Evolutionary conservation across 2,329 filamentous ascomycete species (phyloP), one percentile per base, ranked within the genome.

Genomic region (Dactylella cylindrospora): DNA sequence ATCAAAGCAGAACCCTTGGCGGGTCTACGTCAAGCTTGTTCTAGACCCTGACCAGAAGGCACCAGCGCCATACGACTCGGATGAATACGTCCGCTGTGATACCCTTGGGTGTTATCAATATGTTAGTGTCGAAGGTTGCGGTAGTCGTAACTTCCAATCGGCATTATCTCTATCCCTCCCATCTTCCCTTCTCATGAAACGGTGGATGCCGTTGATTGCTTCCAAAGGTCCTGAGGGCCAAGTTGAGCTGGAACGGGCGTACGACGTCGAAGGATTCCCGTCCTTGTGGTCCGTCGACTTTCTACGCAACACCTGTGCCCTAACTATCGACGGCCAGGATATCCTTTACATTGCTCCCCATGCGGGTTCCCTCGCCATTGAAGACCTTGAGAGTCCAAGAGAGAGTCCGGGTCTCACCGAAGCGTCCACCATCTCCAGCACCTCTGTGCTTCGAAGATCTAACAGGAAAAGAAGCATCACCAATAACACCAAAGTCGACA

Each of bases 1-100:
- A 54, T 62, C 57, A 17, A 62, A 62, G 17, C 40, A 62, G 25
- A 62, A 62, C 41, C 57, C 57, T 17, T 62, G 57, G 57, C n/a
- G 41, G 35, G 49, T 62, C 10, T 47, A 54, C 39, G 57, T 62
- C 49, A 62, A 62, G 20, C 38, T 62, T 9, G 38, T 62, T 12
- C 19, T 62, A 9, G 57, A 62, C 31, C 49, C 57, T 9, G 49
- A 62, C 20, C 57, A 62, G 28, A 62, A 35, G 36, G 40, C 25
- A 12, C 57, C 49, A n/a, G 13, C 43, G 4, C 5, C 43, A n/a
- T 23, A 10, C 5, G 49, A 62, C 19, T 62, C 49, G 7, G 43
- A 38, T 15, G 57, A 62, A 22, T 35, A 54, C 19, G 39, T 38
- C 17, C 57, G 57, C 22, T 61, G 40, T 39, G 55, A 61, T 13